Percentiles rank a stretch among this genome's conserved stretches.
These are phyloP conservation scores for Ilex paraguariensis DNA, from an alignment of 305 asterid genomes.

Conservation along the genomic window DNA sequence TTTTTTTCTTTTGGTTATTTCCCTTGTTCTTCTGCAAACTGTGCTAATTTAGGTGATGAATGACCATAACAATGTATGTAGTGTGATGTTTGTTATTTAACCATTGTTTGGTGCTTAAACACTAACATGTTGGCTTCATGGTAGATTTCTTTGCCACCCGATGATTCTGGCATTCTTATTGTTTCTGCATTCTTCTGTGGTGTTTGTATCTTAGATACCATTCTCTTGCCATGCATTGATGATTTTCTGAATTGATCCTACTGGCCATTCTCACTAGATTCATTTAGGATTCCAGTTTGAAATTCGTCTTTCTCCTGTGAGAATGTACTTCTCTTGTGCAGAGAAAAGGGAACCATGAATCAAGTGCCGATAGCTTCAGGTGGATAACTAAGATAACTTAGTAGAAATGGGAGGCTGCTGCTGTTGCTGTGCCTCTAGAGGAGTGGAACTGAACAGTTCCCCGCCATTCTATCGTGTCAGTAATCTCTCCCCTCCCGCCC, in stretches of 20 bases:
- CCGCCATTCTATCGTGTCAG: conserved; percentile 60
- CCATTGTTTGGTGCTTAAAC: too few relatives aligned
- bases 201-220: not conserved
- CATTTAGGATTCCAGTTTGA: too few relatives aligned
- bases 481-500: conserved; percentile 11
- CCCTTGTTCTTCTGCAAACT: too few relatives aligned
- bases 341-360: conserved; percentile 46
- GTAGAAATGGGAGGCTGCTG: conserved; percentile 82
- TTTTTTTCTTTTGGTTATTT: too few relatives aligned
- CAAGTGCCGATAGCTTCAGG: conserved; percentile 33
- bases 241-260: not conserved
- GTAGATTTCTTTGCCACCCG: too few relatives aligned
- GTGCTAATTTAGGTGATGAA: too few relatives aligned
- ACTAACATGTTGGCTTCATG: too few relatives aligned
- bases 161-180: too few relatives aligned
- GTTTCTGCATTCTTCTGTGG: too few relatives aligned
- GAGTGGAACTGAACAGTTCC: conserved; percentile 41
- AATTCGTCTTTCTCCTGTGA: too few relatives aligned
- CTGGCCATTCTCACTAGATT: not conserved
- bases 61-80: too few relatives aligned
- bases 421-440: conserved; percentile 72
- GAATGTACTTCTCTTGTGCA: conserved; percentile 12
- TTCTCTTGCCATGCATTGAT: not conserved
- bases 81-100: too few relatives aligned
- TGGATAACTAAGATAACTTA: conserved; percentile 35